Conservation (phyloP, 805 yeast genomes). For the Kockiozyma suomiensis region DNA sequence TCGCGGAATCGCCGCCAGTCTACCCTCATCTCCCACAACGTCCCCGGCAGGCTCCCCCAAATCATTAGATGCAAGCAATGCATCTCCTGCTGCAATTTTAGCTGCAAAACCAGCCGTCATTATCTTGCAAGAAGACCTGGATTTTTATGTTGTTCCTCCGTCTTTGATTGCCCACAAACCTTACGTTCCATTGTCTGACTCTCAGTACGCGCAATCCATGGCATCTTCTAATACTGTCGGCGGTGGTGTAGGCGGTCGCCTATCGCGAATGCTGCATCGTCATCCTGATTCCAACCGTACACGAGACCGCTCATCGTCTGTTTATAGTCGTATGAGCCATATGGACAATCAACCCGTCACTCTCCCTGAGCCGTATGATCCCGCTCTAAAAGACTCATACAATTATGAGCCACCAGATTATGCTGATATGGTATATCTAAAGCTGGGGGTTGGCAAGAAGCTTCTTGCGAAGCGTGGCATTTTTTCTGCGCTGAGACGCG, state of each 20-base stretch:
- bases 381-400: constrained; percentile 10
- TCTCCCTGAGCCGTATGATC: constrained; percentile 16
- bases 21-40: constrained; percentile 14
- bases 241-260: constrained; percentile 1
- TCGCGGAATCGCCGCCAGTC: constrained; percentile 41
- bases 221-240: not conserved
- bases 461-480: constrained; percentile 61
- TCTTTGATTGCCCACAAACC: constrained; percentile 41
- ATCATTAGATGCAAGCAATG: not conserved
- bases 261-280: constrained; percentile 22
- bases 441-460: constrained; percentile 70
- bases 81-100: constrained; percentile 49
- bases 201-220: not conserved
- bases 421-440: constrained; percentile 67
- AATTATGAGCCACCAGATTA: constrained; percentile 34
- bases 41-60: constrained; percentile 6
- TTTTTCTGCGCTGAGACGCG: constrained; percentile 61
- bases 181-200: not conserved
- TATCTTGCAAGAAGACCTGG: constrained; percentile 90
- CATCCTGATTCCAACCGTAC: not conserved
- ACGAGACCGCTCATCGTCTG: constrained; percentile 9
- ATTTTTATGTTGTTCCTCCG: constrained; percentile 88
- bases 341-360: not conserved
- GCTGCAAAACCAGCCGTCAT: constrained; percentile 85
- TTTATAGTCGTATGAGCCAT: not conserved